Evolutionary conservation across 495 filamentous ascomycete species (phyloP), one percentile per base, ranked within the genome.

Genomic region (Penicillium roqueforti): DNA sequence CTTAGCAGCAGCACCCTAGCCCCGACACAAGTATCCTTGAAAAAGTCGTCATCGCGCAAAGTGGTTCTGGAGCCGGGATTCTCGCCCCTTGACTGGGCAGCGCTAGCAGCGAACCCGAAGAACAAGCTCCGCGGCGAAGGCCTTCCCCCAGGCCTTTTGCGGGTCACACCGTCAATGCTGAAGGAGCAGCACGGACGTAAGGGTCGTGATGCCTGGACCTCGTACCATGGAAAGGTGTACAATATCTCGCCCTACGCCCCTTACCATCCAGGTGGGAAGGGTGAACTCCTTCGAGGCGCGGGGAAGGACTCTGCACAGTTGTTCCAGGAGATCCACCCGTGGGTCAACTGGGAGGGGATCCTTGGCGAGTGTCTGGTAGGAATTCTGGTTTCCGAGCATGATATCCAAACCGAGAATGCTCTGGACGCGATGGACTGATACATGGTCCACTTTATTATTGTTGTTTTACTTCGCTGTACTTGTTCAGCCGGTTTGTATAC

Each of bases 281-380:
- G 83, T 3, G 90, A 98, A 74, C 63, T 97, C 60, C 75, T 96
- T 68, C 79, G 87, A 20, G 86, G 79, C 14, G 92, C 91, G 2
- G 93, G 89, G 16, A 78, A 73, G 66, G 77, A 80, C 43, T 76
- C 72, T 13, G 89, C 84, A 32, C 84, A 83, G 73, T 60, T 98
- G 63, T 97, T 98, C 68, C 83, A 86, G 56, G 91, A 96, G 74
- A 81, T 92, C 20, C 93, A 98, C 76, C 91, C 92, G 16, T 98
- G 95, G 93, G 92, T 98, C 9, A 98, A 95, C 62, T 95, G 89
- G 78, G 95, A 97, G 74, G 88, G 86, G 4, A 96, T 98, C 82
- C 70, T 98, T 48, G 82, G 83, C 22, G 82, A 87, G 61, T 97
- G 92, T 68, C 61, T 96, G 57, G 79, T 98, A 4, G 93, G 93